Percentiles rank a stretch among this genome's conserved stretches.
phyloP scores from a whole-genome alignment of 2,329 filamentous ascomycete species.

The Pyrenochaeta sp. region DNA sequence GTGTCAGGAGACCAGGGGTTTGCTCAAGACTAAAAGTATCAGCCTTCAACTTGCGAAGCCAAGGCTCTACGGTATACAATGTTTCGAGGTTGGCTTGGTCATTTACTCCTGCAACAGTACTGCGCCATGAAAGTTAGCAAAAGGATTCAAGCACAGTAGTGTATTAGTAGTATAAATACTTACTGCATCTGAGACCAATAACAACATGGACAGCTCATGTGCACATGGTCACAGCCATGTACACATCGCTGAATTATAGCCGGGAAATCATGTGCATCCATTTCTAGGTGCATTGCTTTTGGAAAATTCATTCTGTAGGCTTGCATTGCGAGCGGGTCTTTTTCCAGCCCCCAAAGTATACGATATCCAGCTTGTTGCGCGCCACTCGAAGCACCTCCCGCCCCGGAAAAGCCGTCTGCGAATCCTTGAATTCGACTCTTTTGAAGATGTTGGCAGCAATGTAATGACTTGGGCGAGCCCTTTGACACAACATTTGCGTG shows the following conservation, averaged over 20 bases:
- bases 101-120: conserved; percentile 23
- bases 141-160: no score
- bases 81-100: conserved; percentile 33
- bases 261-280: conserved; percentile 27
- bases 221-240: conserved; percentile 16
- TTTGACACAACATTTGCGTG: no score
- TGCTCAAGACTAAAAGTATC: conserved; percentile 23
- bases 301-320: conserved; percentile 25
- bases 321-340: conserved; percentile 16
- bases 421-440: conserved; percentile 10
- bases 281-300: conserved; percentile 2
- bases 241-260: neutral
- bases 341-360: conserved; percentile 26
- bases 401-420: conserved; percentile 30
- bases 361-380: conserved; percentile 23
- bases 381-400: conserved; percentile 31
- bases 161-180: conserved; percentile 9
- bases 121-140: neutral
- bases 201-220: conserved; percentile 28
- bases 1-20: conserved; percentile 2
- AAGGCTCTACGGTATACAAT: conserved; percentile 20
- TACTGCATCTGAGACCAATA: conserved; percentile 28
- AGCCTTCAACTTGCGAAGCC: conserved; percentile 23
- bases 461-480: no score
- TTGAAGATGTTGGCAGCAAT: neutral